Percentiles rank a stretch among this genome's conserved stretches.
These are phyloP conservation scores for Blepharisma japonicum DNA, from an alignment of 73 alveolate genomes.

Conservation along the genomic window DNA sequence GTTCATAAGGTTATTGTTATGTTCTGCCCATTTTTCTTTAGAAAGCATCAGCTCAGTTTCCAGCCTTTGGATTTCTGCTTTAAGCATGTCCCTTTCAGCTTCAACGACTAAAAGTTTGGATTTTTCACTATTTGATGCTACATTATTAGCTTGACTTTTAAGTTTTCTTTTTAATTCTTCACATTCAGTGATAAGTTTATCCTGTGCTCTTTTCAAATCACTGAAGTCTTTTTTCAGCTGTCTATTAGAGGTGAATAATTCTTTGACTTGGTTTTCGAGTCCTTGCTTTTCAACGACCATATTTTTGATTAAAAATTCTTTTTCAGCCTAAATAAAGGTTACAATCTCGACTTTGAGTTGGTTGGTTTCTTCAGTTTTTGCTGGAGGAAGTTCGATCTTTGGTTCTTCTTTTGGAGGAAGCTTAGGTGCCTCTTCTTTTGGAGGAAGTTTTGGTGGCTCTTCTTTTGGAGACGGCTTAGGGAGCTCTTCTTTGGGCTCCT, in stretches of 20 bases:
- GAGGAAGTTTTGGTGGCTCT: no score
- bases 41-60: conserved; percentile 27
- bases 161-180: background rate
- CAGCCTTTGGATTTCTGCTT: background rate
- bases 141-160: background rate
- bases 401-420: no score
- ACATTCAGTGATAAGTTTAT: no score
- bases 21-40: conserved; percentile 21
- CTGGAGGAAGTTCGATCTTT: no score
- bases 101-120: conserved; percentile 13
- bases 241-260: background rate
- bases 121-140: background rate
- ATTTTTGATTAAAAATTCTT: conserved; percentile 5
- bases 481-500: no score
- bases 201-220: no score
- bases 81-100: conserved; percentile 6
- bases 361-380: no score
- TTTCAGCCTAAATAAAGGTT: conserved; percentile 2
- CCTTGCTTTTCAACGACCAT: background rate
- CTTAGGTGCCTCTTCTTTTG: no score
- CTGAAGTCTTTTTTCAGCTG: no score
- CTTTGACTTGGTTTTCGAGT: conserved; percentile 6
- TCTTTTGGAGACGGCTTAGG: no score
- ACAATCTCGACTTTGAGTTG: no score
- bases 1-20: background rate